These are phyloP conservation scores for Carex sylvatica DNA, from an alignment of 202 grass and related monocot genomes.

Conservation along the genomic window DNA sequence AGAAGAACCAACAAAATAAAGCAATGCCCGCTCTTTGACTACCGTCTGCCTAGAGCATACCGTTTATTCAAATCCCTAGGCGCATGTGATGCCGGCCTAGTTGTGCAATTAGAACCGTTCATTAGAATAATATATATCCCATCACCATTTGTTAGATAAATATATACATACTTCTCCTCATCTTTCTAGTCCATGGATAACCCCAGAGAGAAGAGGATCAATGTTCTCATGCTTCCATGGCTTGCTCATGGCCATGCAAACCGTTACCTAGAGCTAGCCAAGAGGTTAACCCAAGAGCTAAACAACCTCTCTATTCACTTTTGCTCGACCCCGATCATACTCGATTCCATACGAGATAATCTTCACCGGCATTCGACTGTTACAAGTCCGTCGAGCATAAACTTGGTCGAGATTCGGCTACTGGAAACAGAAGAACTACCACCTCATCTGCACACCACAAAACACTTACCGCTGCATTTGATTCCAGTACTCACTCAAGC, in stretches of 20 bases:
- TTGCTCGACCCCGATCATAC: background rate
- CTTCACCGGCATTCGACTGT: background rate
- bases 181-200: background rate
- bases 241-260: conserved; percentile 14
- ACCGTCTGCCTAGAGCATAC: no score
- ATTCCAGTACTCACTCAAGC: background rate
- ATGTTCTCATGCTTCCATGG: conserved; percentile 9
- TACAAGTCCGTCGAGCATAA: background rate
- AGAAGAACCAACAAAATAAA: no score
- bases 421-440: background rate
- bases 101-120: no score
- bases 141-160: background rate
- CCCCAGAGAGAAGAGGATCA: background rate
- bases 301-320: background rate
- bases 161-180: background rate
- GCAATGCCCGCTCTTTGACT: no score
- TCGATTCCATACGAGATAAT: background rate
- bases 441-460: background rate
- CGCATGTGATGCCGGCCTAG: no score
- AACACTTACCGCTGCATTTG: background rate
- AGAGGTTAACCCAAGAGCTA: background rate
- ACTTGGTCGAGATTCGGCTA: background rate
- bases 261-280: background rate
- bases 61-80: no score
- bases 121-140: no score